A percentile compares a stretch with the other conserved stretches of the same genome.
These are phyloP conservation scores for Pythium folliculosum DNA, from an alignment of 352 stramenopile genomes.

Conservation along the genomic window DNA sequence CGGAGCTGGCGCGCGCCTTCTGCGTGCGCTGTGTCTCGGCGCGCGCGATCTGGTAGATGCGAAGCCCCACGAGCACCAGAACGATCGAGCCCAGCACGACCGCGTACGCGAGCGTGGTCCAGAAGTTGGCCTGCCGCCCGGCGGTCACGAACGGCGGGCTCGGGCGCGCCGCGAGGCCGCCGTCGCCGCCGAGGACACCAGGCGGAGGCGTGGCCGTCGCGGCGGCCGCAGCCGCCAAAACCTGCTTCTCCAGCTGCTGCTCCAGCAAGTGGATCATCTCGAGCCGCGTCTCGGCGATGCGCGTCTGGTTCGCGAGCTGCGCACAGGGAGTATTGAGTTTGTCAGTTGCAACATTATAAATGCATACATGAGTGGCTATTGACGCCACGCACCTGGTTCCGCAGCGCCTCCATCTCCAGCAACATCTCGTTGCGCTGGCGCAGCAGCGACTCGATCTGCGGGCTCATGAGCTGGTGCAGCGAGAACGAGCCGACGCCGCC, in stretches of 20 bases:
- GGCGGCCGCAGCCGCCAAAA: slow-evolving; percentile 44
- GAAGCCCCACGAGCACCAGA: slow-evolving; percentile 49
- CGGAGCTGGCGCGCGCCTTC: slow-evolving; percentile 16
- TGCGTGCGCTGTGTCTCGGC: slow-evolving; percentile 40
- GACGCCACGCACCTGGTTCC: slow-evolving; percentile 40
- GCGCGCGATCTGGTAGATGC: slow-evolving; percentile 55
- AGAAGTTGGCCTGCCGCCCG: slow-evolving; percentile 32
- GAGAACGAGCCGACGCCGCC: slow-evolving; percentile 66
- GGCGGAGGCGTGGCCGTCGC: slow-evolving; percentile 17
- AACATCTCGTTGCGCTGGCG: slow-evolving; percentile 59
- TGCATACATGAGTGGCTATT: neutral
- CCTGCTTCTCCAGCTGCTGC: slow-evolving; percentile 65
- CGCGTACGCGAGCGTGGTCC: slow-evolving; percentile 59
- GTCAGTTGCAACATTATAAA: neutral
- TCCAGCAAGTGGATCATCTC: slow-evolving; percentile 77
- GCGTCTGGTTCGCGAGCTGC: slow-evolving; percentile 69
- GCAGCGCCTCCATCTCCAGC: slow-evolving; percentile 46
- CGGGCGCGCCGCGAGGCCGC: neutral
- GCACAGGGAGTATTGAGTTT: neutral
- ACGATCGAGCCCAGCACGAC: slow-evolving; percentile 45
- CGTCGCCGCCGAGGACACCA: neutral
- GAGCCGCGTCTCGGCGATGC: slow-evolving; percentile 61
- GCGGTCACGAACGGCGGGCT: neutral
- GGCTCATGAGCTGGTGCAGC: slow-evolving; percentile 75
- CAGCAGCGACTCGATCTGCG: slow-evolving; percentile 69